A percentile compares a stretch with the other conserved stretches of the same genome.
phyloP scores from a whole-genome alignment of 106 monocot genomes.

The Dioscorea alata region DNA sequence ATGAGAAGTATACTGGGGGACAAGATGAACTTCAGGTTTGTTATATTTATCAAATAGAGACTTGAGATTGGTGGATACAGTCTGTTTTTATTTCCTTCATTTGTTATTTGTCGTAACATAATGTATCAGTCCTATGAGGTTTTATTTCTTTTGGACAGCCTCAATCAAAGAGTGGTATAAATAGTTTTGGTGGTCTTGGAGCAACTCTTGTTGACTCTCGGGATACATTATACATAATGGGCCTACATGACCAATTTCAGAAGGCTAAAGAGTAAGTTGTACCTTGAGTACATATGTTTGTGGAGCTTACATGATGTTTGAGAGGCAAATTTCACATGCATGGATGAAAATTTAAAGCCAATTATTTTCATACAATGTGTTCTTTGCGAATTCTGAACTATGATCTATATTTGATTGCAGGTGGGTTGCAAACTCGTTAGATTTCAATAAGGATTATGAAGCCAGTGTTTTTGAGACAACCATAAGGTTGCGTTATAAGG shows the following conservation, averaged over 20 bases:
- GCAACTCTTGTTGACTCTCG: conserved; percentile 91
- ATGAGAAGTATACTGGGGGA: conserved; percentile 89
- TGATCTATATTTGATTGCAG: conserved; percentile 45
- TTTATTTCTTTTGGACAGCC: conserved; percentile 50
- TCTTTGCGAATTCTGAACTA: not conserved
- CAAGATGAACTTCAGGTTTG: conserved; percentile 89
- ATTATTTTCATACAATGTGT: not conserved
- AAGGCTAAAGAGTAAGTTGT: conserved; percentile 85
- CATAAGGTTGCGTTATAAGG: conserved; percentile 89
- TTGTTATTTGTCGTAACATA: not conserved
- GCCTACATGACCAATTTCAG: conserved; percentile 71
- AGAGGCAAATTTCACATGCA: not conserved
- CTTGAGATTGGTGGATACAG: no score
- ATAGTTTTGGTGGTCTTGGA: conserved; percentile 96
- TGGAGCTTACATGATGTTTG: not conserved
- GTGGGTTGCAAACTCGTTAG: conserved; percentile 80
- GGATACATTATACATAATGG: conserved; percentile 95
- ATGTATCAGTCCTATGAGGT: not conserved
- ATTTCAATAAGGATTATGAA: conserved; percentile 93
- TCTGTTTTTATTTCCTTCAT: not conserved
- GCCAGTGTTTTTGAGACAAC: conserved; percentile 99
- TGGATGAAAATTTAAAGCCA: not conserved
- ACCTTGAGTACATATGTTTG: not conserved
- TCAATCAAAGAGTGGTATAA: conserved; percentile 72
- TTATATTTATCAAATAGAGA: no score